Evolutionary conservation across 2,329 filamentous ascomycete species (phyloP), one percentile per base, ranked within the genome.

Genomic region (Monosporascus sp.): DNA sequence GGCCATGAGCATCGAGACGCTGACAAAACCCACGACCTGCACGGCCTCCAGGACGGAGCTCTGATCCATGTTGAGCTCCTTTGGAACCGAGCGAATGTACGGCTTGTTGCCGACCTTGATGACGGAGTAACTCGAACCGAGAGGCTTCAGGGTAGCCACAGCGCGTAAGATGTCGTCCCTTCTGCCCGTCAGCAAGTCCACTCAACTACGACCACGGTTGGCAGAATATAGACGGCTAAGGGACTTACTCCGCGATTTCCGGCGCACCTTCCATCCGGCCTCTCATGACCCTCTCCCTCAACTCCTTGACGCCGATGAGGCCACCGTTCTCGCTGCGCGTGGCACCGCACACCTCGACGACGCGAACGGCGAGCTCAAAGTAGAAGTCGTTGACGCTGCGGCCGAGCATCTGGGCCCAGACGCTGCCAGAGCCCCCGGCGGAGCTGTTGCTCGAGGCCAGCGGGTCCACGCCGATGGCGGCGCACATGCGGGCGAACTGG

Each of bases 401-500:
- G 31, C 94, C 94, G 20, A 97, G 80, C 57, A 97, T 83, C 74
- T 97, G 92, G 8, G 90, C 88, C 93, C 94, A 97, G 54, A 97
- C 85, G 54, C 87, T 94, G 18, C 83, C 82, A 1, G 73, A 77
- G 6, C 75, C 77, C 37, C 70, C 74, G 18, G 74, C 68, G 58
- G 76, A 73, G 47, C 72, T 74, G 42, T 71, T 70, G 56, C 75
- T 75, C 53, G 81, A 84, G n/a, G 91, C 90, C 18, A 99, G 79
- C 2, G 94, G 95, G 70, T 99, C 94, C 14, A 99, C 91, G 48
- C 94, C 94, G 61, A 99, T 97, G 57, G 92, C 91, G 65, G 91
- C 85, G 74, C 94, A 99, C 94, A 99, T 99, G 69, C 93, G 90
- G 3, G 94, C 93, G 68, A 99, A 99, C 72, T 99, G 93, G 36